Evolutionary conservation across 2,329 filamentous ascomycete species (phyloP), one percentile per base, ranked within the genome.

Genomic region (Aurifilum marmelostoma): DNA sequence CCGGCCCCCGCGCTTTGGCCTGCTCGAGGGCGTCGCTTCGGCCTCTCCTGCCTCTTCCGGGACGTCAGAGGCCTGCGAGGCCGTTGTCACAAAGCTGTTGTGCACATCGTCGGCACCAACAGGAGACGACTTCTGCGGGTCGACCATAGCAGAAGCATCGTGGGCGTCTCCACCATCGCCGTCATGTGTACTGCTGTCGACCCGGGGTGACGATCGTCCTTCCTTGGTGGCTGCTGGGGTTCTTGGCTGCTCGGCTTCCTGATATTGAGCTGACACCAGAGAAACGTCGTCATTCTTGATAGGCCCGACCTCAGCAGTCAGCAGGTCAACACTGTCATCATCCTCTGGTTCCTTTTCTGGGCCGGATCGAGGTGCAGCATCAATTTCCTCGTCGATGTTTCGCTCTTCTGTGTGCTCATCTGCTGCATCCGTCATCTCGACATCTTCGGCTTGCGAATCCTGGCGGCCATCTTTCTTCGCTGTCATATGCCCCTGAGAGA

Each of bases 41-140:
- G 54, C 27, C 39, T 67, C 67, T 4, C 63, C 69, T 54, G 64
- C 29, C 41, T 65, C 67, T 47, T 65, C 67, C 37, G 43, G 63
- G 9, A 34, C 29, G 24, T 65, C 67, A 16, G 69, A 71, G 29
- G 32, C 61, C n/a, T 67, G 67, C 6, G 67, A 71, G 24, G 63
- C 47, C n/a, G 62, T 50, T 14, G 67, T 63, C 47, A 65, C 61
- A 34, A 65, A 71, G 39, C 69, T 69, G 18, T 29, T 67, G 27
- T 56, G 52, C 52, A 18, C 52, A 29, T 56, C 52, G 27, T 65
- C 64, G 27, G 41, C 43, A 14, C 56, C 21, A n/a, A 50, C 43
- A 56, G 60, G 60, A n/a, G 58, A 52, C 29, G 67, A 65, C 3
- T 32, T 39, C 18, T 52, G 52, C 27, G n/a, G 27, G 8, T 64